These are phyloP conservation scores for Myxozyma melibiosi DNA, from an alignment of 805 yeast species.

Conservation along the genomic window DNA sequence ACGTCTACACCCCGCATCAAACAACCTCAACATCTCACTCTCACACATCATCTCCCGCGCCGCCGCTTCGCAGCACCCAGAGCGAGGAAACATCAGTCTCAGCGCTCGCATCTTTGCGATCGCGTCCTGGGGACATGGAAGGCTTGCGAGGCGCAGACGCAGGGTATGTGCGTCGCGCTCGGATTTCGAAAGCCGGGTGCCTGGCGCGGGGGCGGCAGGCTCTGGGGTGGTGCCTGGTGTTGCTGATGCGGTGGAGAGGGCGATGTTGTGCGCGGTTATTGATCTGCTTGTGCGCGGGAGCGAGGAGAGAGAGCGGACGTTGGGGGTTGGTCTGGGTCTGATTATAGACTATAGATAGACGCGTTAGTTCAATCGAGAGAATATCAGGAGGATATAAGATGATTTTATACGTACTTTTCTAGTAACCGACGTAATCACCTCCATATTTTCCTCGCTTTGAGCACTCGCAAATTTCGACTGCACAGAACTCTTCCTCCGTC, in stretches of 20 bases:
- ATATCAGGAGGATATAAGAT: background rate
- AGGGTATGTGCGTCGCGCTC: background rate
- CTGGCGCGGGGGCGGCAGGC: background rate
- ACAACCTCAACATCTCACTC: background rate
- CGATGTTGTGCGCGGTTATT: slow-evolving; percentile 10
- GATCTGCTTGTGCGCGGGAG: slow-evolving; percentile 3
- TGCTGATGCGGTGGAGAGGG: background rate
- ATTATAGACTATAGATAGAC: background rate
- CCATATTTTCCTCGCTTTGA: too few species aligned
- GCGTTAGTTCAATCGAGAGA: background rate
- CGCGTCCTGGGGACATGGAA: slow-evolving; percentile 14
- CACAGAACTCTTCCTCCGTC: too few species aligned
- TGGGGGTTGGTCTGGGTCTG: background rate
- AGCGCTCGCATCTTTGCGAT: slow-evolving; percentile 2
- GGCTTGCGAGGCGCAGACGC: background rate
- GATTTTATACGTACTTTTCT: too few species aligned
- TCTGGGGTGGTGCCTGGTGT: background rate
- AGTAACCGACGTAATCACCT: too few species aligned
- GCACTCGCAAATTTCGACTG: too few species aligned
- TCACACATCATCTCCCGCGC: background rate
- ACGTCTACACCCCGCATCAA: slow-evolving; percentile 15
- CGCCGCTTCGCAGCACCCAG: too few species aligned
- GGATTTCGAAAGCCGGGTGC: slow-evolving; percentile 1
- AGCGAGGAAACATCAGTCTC: slow-evolving; percentile 1
- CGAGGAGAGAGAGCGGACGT: background rate